phyloP scores from a whole-genome alignment of 73 alveolate species.

The Stentor coeruleus region DNA sequence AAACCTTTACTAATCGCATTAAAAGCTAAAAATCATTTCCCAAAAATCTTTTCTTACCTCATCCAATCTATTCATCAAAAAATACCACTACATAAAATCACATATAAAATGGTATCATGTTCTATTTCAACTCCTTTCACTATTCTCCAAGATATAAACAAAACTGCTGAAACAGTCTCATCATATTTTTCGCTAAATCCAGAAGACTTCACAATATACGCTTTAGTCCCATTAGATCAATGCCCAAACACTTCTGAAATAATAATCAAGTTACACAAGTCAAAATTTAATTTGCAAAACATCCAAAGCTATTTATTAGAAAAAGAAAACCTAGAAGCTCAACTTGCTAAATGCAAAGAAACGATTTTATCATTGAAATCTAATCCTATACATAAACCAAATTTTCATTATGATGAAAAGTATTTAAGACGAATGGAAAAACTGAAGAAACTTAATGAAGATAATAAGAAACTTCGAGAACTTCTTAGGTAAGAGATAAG shows the following conservation, averaged over 20 bases:
- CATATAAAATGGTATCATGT: neutral
- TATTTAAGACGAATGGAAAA: conserved; percentile 31
- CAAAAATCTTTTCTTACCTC: neutral
- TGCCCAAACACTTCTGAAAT: neutral
- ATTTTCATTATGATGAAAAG: conserved; percentile 29
- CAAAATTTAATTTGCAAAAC: neutral
- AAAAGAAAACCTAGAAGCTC: neutral
- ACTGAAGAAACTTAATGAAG: conserved; percentile 32
- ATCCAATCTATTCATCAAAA: neutral
- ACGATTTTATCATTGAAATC: neutral
- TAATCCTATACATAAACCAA: too few species aligned
- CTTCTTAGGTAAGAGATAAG: conserved; percentile 26
- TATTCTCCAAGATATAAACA: neutral
- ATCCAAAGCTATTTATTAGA: neutral
- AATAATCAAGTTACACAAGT: neutral
- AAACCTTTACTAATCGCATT: neutral
- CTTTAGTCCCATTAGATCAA: neutral
- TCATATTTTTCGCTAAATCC: neutral
- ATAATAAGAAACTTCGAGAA: conserved; percentile 35
- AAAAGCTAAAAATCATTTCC: neutral
- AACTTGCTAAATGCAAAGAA: neutral
- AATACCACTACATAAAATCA: neutral
- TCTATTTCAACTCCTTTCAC: neutral
- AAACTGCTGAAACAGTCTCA: neutral
- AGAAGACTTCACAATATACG: neutral